Conservation (phyloP, 257 asterid genomes). For the Solanum peruvianum region DNA sequence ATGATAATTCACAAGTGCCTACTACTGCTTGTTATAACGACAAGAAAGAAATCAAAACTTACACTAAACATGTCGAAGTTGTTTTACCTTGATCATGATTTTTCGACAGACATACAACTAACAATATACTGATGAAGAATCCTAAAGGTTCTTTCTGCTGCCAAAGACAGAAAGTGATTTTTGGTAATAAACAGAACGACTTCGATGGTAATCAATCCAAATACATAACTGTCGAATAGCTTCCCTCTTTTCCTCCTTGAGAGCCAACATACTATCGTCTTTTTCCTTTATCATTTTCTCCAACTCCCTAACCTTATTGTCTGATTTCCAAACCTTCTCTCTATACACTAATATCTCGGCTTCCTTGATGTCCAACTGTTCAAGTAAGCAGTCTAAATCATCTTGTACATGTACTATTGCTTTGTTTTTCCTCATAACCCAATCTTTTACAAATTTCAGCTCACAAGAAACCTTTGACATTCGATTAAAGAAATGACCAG, state of each 20-base stretch:
- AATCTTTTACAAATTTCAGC: constrained; percentile 51
- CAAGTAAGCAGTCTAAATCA: constrained; percentile 44
- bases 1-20: neutral
- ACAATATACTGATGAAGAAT: neutral
- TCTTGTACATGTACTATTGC: constrained; percentile 21
- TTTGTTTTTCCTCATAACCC: constrained; percentile 58
- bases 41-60: neutral
- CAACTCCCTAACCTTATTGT: constrained; percentile 53
- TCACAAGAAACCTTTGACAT: constrained; percentile 63
- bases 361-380: constrained; percentile 59
- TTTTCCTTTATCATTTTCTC: constrained; percentile 44
- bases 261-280: constrained; percentile 50
- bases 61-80: neutral
- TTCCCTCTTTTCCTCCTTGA: constrained; percentile 74
- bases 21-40: neutral
- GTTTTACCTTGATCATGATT: neutral
- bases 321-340: constrained; percentile 60
- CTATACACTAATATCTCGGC: constrained; percentile 44
- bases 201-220: constrained; percentile 82
- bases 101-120: neutral
- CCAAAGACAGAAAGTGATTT: constrained; percentile 39
- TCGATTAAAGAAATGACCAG: constrained; percentile 44
- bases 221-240: constrained; percentile 89
- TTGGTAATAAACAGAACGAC: constrained; percentile 62
- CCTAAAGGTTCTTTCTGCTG: neutral